These are phyloP conservation scores for Magnusiomyces tetraspermus DNA, from an alignment of 1,139 yeast species.

Conservation along the genomic window DNA sequence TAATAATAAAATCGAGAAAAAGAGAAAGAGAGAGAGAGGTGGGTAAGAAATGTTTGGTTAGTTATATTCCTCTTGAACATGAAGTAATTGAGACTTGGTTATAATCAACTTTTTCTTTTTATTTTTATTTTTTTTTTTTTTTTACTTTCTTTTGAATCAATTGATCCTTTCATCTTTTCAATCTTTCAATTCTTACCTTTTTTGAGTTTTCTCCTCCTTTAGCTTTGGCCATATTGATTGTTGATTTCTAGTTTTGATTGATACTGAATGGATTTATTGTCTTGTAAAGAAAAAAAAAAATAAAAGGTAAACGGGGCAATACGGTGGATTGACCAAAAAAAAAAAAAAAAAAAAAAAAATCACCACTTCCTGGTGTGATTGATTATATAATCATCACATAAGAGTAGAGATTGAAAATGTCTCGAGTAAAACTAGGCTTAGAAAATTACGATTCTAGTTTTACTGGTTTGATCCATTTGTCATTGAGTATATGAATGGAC, in stretches of 20 bases:
- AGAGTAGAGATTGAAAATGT: too few relatives aligned
- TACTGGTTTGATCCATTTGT: too few relatives aligned
- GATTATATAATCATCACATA: too few relatives aligned
- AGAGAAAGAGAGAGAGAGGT: not conserved
- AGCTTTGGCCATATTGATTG: conserved; percentile 44
- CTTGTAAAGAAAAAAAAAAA: not conserved
- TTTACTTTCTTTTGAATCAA: too few relatives aligned
- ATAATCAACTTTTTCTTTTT: too few relatives aligned
- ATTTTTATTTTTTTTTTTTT: too few relatives aligned
- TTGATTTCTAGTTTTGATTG: not conserved
- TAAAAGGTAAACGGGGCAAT: not conserved
- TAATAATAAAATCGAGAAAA: not conserved
- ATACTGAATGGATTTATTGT: too few relatives aligned
- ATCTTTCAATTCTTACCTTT: conserved; percentile 30
- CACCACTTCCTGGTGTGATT: too few relatives aligned
- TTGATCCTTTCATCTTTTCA: not conserved
- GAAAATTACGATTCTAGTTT: too few relatives aligned
- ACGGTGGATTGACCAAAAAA: not conserved
- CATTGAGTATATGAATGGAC: too few relatives aligned
- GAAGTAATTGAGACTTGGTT: not conserved
- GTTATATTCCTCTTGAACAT: not conserved
- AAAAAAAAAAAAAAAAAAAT: not conserved
- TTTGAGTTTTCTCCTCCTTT: conserved; percentile 46
- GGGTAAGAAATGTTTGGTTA: too few relatives aligned
- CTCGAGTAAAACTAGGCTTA: too few relatives aligned